Evolutionary conservation across 176 grass and related monocot species (phyloP).

Genomic region (Dendrocalamus sinicus): DNA sequence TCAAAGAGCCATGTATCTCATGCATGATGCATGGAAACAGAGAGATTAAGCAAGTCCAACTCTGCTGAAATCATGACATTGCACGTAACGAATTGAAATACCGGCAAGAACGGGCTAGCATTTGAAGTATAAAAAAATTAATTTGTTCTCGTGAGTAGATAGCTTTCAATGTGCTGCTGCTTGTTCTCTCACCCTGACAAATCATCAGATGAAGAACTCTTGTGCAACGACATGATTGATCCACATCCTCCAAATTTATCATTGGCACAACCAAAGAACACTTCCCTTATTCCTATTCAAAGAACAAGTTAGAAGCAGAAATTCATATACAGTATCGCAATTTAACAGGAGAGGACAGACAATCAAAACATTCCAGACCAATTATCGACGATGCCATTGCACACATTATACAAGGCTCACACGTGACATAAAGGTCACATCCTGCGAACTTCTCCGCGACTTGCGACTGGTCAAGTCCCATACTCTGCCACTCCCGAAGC

Average conservation of each 20-base stretch:
- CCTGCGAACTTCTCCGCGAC: slow-evolving; percentile 73
- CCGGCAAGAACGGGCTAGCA: neutral
- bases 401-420: slow-evolving; percentile 96
- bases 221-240: slow-evolving; percentile 81
- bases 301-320: slow-evolving; percentile 15
- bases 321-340: neutral
- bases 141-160: neutral
- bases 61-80: slow-evolving; percentile 2
- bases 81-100: slow-evolving; percentile 13
- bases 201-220: slow-evolving; percentile 46
- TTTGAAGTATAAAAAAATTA: neutral
- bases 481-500: slow-evolving; percentile 80
- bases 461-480: slow-evolving; percentile 60
- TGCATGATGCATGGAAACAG: slow-evolving; percentile 1
- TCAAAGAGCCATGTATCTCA: slow-evolving; percentile 17
- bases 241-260: slow-evolving; percentile 98
- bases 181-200: slow-evolving; percentile 51
- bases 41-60: neutral
- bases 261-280: slow-evolving; percentile 85
- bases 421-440: slow-evolving; percentile 87
- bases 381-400: slow-evolving; percentile 81
- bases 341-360: slow-evolving; percentile 11
- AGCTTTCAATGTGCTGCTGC: slow-evolving; percentile 1
- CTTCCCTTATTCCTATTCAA: slow-evolving; percentile 77
- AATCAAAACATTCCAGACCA: slow-evolving; percentile 53